Evolutionary conservation across 208 protist genomes (phyloP).

Genomic region (Herpetomonas muscarum): DNA sequence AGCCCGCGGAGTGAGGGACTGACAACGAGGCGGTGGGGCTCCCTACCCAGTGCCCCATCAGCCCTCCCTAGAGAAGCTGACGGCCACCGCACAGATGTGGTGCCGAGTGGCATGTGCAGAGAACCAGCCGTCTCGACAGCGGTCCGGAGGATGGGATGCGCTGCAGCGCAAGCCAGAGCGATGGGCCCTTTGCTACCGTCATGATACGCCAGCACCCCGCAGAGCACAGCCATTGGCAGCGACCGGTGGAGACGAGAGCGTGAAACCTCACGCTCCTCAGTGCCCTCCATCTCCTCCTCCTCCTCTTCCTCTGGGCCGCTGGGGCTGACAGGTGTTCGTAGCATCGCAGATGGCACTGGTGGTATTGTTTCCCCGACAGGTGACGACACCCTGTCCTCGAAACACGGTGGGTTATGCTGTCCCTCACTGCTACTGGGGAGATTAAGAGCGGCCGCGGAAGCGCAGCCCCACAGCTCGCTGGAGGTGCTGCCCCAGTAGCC

Average conservation of each 20-base stretch:
- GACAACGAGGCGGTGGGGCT: too few relatives aligned
- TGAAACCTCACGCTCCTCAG: too few relatives aligned
- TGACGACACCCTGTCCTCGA: too few relatives aligned
- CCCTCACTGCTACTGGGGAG: too few relatives aligned
- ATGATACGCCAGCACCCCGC: slow-evolving; percentile 3
- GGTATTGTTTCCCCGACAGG: too few relatives aligned
- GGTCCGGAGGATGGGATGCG: slow-evolving; percentile 5
- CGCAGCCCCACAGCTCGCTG: background rate
- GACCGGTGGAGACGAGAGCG: background rate
- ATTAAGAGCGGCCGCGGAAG: background rate
- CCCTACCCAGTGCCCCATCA: too few relatives aligned
- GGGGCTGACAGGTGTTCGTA: background rate
- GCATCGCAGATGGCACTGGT: too few relatives aligned
- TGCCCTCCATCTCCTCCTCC: too few relatives aligned
- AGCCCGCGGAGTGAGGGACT: too few relatives aligned
- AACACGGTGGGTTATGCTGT: too few relatives aligned
- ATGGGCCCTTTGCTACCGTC: background rate
- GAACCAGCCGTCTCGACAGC: slow-evolving; percentile 3
- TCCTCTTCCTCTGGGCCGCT: too few relatives aligned
- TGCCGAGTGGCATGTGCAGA: slow-evolving; percentile 16
- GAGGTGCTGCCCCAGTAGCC: background rate
- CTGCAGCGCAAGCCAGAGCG: slow-evolving; percentile 15
- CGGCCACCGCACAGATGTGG: slow-evolving; percentile 3
- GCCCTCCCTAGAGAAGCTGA: too few relatives aligned
- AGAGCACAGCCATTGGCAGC: background rate